Base-by-base conservation (phyloP, 192 early-diverging fungal species). In the Diversispora epigaea region DNA sequence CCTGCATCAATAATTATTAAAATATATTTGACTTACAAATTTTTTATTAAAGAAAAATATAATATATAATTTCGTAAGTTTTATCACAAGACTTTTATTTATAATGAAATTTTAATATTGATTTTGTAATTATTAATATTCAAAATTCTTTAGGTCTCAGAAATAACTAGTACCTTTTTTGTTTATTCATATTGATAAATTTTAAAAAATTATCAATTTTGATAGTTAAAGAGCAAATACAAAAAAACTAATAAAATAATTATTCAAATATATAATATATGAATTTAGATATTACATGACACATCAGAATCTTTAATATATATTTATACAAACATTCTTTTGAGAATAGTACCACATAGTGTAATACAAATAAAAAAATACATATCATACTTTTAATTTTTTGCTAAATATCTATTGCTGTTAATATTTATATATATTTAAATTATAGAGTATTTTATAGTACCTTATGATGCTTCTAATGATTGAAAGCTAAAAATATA, bases 191-290 rank as follows among this genome's bases (percentile, higher is more conserved):
- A 47, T 67, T 47, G 44, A 67, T 49, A 22, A 67, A 49, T 47
- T 67, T 67, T 44, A 67, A 49, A 67, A 67, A 67, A 67, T 67
- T 49, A 49, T 67, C n/a, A 67, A 49, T 67, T 67, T 49, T 49
- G 44, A 67, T 19, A 10, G 65, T 61, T 61, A 25, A 17, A 61
- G 39, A 39, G 58, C 58, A 61, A 17, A 61, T 61, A 61, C 58
- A 21, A 17, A 61, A 17, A 61, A 61, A 61, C 25, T 17, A 61
- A 6, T 25, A 61, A 61, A 61, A 61, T 5, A 25, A 32, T 25
- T 61, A 61, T 61, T 61, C 25, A 61, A 25, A 61, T 61, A 17
- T 61, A 61, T 61, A 17, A 61, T 61, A 17, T 61, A 56, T 56
- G 17, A 56, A 56, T 17, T 56, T 56, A 17, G 6, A 17, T 19